Evolutionary conservation across 1,284 basidiomycete genomes (phyloP).

Genomic region (Apiotrichum mycotoxinovorans): DNA sequence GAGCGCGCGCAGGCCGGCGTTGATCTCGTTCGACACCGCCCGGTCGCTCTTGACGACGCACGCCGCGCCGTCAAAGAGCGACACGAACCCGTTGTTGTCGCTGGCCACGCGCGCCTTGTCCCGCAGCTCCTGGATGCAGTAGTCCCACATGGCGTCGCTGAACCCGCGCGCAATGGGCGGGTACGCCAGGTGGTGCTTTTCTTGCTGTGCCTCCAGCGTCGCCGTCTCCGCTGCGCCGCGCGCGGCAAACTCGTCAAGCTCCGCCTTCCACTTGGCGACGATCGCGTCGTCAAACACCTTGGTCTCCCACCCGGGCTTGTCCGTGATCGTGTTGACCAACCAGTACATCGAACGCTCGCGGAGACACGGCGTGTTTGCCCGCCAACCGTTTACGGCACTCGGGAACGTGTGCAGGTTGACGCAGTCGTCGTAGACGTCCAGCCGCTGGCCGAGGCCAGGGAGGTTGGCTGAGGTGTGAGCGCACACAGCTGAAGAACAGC

Average conservation of each 20-base stretch:
- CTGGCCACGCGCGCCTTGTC: neutral
- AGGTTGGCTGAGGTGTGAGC: neutral
- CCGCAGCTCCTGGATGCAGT: neutral
- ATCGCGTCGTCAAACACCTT: conserved; percentile 1
- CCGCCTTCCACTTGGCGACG: conserved; percentile 6
- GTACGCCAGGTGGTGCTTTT: too few species aligned
- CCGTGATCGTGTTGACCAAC: conserved; percentile 4
- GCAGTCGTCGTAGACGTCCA: neutral
- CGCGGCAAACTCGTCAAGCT: neutral
- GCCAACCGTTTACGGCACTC: neutral
- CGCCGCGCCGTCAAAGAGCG: neutral
- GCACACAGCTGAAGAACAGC: too few species aligned
- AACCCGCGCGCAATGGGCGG: neutral
- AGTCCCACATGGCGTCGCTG: conserved; percentile 5
- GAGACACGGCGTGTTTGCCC: conserved; percentile 1
- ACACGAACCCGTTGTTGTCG: neutral
- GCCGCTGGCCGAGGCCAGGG: neutral
- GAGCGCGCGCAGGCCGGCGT: neutral
- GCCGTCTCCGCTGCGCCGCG: neutral
- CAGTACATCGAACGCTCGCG: conserved; percentile 3
- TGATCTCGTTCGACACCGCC: neutral
- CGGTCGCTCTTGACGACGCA: conserved; percentile 4
- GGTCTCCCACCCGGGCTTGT: conserved; percentile 6
- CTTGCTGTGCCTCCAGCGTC: too few species aligned
- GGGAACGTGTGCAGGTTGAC: neutral